Evolutionary conservation across 192 early-diverging fungal species (phyloP).

Genomic region (Piromyces finnis): DNA sequence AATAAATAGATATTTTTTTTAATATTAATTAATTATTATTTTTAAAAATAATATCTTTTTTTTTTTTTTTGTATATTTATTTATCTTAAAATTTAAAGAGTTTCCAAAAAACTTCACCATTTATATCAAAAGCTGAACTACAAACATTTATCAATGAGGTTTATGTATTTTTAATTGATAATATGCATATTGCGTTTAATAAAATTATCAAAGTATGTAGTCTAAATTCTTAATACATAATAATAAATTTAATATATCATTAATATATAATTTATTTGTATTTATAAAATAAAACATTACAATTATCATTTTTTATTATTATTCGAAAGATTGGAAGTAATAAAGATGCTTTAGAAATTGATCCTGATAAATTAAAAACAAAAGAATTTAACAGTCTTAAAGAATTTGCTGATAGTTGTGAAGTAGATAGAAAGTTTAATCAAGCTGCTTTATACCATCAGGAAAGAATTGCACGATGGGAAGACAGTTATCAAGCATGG

Average conservation of each 20-base stretch:
- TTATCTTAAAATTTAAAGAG: slow-evolving; percentile 5
- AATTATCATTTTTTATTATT: neutral
- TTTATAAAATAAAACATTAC: neutral
- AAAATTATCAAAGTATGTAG: slow-evolving; percentile 7
- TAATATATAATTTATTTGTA: too few species aligned
- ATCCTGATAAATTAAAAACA: slow-evolving; percentile 11
- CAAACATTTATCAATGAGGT: slow-evolving; percentile 37
- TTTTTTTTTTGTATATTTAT: too few species aligned
- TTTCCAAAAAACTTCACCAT: slow-evolving; percentile 25
- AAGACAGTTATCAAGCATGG: slow-evolving; percentile 35
- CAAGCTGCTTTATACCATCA: slow-evolving; percentile 25
- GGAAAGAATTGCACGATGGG: slow-evolving; percentile 31
- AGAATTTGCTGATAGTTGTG: slow-evolving; percentile 27
- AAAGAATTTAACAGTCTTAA: slow-evolving; percentile 23
- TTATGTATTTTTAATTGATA: slow-evolving; percentile 33
- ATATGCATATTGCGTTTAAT: slow-evolving; percentile 31
- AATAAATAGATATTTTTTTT: too few species aligned
- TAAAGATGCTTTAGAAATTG: slow-evolving; percentile 6
- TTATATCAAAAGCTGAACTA: slow-evolving; percentile 23
- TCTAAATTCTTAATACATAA: too few species aligned
- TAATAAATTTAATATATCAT: too few species aligned
- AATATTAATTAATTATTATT: too few species aligned
- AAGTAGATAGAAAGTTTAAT: slow-evolving; percentile 11
- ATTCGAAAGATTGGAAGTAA: slow-evolving; percentile 18
- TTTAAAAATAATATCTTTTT: too few species aligned